Conservation (phyloP, 2,329 filamentous ascomycete species). For the Penicillium sp. region DNA sequence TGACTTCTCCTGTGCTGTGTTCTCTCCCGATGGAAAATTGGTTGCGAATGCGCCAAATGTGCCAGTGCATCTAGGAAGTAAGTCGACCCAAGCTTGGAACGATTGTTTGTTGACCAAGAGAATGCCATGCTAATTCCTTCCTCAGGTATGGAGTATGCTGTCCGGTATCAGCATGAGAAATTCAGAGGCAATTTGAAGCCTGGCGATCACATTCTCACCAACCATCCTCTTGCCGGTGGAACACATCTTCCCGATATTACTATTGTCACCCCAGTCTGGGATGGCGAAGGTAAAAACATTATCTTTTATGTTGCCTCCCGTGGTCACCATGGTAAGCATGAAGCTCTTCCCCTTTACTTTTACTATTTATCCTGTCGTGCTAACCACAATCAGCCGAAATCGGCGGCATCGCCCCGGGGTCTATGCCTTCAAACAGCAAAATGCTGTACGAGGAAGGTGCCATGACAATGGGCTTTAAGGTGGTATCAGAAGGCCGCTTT, state of each 20-base stretch:
- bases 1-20: constrained; percentile 80
- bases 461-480: constrained; percentile 59
- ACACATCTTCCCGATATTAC: constrained; percentile 84
- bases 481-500: constrained; percentile 71
- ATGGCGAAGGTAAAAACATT: constrained; percentile 40
- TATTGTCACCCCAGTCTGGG: neutral
- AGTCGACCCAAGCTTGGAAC: constrained; percentile 66
- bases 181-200: constrained; percentile 75
- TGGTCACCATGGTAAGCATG: constrained; percentile 61
- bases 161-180: constrained; percentile 73
- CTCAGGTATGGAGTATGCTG: constrained; percentile 48
- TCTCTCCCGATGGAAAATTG: constrained; percentile 72
- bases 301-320: constrained; percentile 69
- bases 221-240: constrained; percentile 80
- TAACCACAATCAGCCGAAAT: constrained; percentile 62
- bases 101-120: neutral
- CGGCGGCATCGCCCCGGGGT: constrained; percentile 76
- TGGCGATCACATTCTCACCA: constrained; percentile 79
- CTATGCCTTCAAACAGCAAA: constrained; percentile 66
- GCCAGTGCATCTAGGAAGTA: constrained; percentile 69
- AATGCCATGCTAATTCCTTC: neutral
- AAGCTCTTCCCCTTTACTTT: neutral
- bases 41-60: constrained; percentile 71
- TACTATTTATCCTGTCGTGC: neutral
- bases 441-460: constrained; percentile 51